Conservation (phyloP, 768 basidiomycete species). For the Leccinum olivaceopallidum region DNA sequence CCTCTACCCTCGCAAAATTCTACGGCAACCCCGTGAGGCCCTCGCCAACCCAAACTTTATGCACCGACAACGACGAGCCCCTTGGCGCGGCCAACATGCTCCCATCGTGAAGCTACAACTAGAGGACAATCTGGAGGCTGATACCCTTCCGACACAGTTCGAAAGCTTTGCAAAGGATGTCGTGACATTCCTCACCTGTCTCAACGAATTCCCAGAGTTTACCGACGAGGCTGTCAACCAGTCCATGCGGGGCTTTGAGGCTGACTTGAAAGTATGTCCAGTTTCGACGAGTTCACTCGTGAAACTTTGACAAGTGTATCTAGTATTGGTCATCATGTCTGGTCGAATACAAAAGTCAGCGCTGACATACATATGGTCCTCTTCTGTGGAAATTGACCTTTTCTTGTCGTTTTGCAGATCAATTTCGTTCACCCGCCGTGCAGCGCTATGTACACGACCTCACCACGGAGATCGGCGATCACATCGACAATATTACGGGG, state of each 20-base stretch:
- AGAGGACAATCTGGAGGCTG: slow-evolving; percentile 46
- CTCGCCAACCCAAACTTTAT: slow-evolving; percentile 39
- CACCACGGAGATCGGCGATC: slow-evolving; percentile 51
- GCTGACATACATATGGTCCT: not conserved
- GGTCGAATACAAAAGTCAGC: slow-evolving; percentile 45
- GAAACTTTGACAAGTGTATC: slow-evolving; percentile 15
- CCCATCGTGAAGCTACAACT: slow-evolving; percentile 38
- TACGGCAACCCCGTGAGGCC: slow-evolving; percentile 39
- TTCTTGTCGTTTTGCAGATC: slow-evolving; percentile 33
- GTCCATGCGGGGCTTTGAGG: slow-evolving; percentile 50
- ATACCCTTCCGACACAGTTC: slow-evolving; percentile 48
- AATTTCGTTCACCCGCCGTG: slow-evolving; percentile 53
- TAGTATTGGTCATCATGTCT: slow-evolving; percentile 59
- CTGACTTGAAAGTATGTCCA: slow-evolving; percentile 45
- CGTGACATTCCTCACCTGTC: slow-evolving; percentile 50
- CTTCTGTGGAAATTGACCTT: slow-evolving; percentile 10
- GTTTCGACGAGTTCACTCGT: slow-evolving; percentile 2
- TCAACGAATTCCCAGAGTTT: slow-evolving; percentile 60
- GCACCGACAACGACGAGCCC: slow-evolving; percentile 27
- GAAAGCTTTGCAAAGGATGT: slow-evolving; percentile 49
- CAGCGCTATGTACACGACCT: slow-evolving; percentile 58
- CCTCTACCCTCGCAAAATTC: slow-evolving; percentile 51
- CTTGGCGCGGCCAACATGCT: slow-evolving; percentile 37
- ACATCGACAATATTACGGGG: slow-evolving; percentile 51
- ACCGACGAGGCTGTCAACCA: slow-evolving; percentile 52